Percentiles rank a stretch among this genome's conserved stretches.
Conservation (phyloP, 331 rosid species). For the Rosa hybrid region DNA sequence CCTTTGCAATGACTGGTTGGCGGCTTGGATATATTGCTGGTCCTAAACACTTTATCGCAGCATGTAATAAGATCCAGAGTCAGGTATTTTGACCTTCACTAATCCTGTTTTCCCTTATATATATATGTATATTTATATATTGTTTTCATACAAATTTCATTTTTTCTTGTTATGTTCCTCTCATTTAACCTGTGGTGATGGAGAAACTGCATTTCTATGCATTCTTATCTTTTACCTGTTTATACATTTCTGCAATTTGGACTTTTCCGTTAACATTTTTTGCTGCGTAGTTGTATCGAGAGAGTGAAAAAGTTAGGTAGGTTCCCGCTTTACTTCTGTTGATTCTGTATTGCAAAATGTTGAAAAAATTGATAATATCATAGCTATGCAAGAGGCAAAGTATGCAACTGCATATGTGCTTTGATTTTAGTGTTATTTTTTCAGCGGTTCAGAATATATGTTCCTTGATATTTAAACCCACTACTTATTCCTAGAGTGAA, state of each 20-base stretch:
- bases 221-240: not conserved
- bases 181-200: not conserved
- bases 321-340: not conserved
- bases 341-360: not conserved
- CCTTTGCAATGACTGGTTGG: conserved; percentile 98
- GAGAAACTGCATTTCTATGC: not conserved
- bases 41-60: conserved; percentile 79
- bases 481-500: not conserved
- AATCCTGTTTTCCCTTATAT: not conserved
- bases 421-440: not conserved
- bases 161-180: not conserved
- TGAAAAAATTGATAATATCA: not conserved
- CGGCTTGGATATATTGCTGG: conserved; percentile 91
- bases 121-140: not conserved
- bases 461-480: not conserved
- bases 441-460: not conserved
- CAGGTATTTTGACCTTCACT: conserved; percentile 51
- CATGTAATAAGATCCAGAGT: conserved; percentile 84
- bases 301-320: not conserved
- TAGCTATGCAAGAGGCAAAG: not conserved
- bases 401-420: not conserved
- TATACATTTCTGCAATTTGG: not conserved
- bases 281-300: not conserved
- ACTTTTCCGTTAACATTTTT: not conserved
- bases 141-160: not conserved